Evolutionary conservation across 2,329 filamentous ascomycete genomes (phyloP).

Genomic region (Chaetomium sp.): DNA sequence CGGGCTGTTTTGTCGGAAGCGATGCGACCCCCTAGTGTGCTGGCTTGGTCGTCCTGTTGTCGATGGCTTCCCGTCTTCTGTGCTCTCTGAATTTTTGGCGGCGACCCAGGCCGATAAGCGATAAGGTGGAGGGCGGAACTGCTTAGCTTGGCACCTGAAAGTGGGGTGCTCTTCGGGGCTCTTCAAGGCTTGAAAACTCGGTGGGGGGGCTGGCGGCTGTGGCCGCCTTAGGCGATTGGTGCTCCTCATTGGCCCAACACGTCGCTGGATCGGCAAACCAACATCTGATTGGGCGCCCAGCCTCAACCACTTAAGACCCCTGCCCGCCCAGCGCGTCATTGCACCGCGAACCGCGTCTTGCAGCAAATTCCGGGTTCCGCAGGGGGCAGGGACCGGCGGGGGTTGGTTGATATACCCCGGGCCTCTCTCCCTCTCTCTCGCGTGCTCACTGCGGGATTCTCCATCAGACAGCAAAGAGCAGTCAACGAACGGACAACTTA

Average conservation of each 20-base stretch:
- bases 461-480: not conserved
- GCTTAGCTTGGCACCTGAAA: not conserved
- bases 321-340: constrained; percentile 30
- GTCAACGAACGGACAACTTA: not conserved
- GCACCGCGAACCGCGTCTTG: constrained; percentile 35
- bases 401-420: not conserved
- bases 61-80: constrained; percentile 9
- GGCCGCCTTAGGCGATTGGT: constrained; percentile 21
- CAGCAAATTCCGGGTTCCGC: constrained; percentile 18
- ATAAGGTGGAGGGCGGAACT: constrained; percentile 27
- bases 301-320: constrained; percentile 25
- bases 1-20: constrained; percentile 14
- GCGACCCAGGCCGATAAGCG: constrained; percentile 32
- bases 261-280: constrained; percentile 18
- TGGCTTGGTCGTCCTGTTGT: constrained; percentile 6
- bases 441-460: not conserved
- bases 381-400: not conserved
- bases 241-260: constrained; percentile 32
- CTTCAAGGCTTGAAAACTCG: too few species aligned
- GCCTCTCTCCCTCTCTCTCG: not conserved
- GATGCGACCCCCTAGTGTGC: constrained; percentile 11
- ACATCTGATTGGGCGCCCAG: constrained; percentile 23
- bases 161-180: constrained; percentile 12
- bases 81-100: constrained; percentile 32
- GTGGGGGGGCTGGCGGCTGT: constrained; percentile 8